Base-by-base conservation (phyloP, 2,329 filamentous ascomycete genomes). In the Pseudohalonectria lignicola region DNA sequence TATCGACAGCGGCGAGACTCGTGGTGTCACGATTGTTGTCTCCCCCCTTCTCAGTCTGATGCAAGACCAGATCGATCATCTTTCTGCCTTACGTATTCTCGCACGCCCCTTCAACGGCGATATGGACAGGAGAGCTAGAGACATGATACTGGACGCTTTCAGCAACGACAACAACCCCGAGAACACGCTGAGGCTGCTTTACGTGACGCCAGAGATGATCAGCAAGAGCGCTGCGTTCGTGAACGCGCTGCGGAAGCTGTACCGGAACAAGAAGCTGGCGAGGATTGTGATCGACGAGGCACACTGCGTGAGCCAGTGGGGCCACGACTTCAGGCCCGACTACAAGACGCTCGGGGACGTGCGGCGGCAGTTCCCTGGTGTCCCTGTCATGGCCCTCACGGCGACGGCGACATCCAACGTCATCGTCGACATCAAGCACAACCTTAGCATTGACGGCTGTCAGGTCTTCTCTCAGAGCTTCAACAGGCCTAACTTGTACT, bases 271-370 rank as follows among this genome's bases (percentile, higher is more conserved):
- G 4, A 84, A 81, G 49, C 75, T 98, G 37, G 90, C 93, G 13
- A 78, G 92, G 19, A 76, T 98, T 35, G 92, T 98, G 38, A 94
- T 98, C 45, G 92, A 98, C 49, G 93, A 98, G 62, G 92, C 92
- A n/a, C 92, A 98, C 57, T 98, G 92, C 57, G 90, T 98, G 19
- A 96, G 92, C 57, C 88, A 98, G 65, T 98, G 92, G 92, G 92
- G 92, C 1, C 92, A 98, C 49, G 92, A 98, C 57, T 98, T 98
- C 55, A 78, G 93, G 33, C 90, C 88, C 1, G 90, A 96, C 55
- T 98, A 98, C 64, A 94, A 94, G 58, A 74, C 75, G 21, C 67
- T 98, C 4, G 86, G 88, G 20, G 71, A 78, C 41, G 66, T 95
- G 31, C 75, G 90, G 35, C 57, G 64, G 30, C 75, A 73, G 37